phyloP scores from a whole-genome alignment of 169 alveolate genomes.

The Fabrea salina region DNA sequence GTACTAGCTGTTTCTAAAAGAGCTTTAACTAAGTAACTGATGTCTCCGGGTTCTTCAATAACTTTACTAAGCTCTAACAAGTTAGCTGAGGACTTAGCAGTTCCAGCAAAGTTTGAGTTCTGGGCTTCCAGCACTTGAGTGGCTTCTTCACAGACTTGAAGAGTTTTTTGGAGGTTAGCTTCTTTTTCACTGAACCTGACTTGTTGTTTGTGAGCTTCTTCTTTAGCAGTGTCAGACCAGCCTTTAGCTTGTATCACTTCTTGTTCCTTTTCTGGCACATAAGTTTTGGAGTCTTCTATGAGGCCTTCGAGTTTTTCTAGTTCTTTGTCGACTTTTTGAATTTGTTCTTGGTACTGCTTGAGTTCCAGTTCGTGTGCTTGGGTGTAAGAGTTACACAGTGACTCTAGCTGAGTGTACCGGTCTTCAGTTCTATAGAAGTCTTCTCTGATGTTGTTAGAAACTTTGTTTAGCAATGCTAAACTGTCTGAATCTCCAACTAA shows the following conservation, averaged over 20 bases:
- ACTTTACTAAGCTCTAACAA: neutral
- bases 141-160: conserved; percentile 1
- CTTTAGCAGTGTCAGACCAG: conserved; percentile 17
- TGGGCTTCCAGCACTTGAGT: neutral
- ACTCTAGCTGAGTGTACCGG: too few relatives aligned
- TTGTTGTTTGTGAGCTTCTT: neutral
- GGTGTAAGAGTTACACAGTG: too few relatives aligned
- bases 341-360: too few relatives aligned
- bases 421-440: too few relatives aligned
- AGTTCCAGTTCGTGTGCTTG: too few relatives aligned
- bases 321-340: too few relatives aligned
- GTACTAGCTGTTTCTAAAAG: neutral
- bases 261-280: conserved; percentile 21
- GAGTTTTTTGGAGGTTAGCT: neutral
- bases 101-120: neutral
- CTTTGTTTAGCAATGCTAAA: too few relatives aligned
- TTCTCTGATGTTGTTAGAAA: too few relatives aligned
- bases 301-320: too few relatives aligned
- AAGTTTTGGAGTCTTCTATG: neutral
- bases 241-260: neutral
- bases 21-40: neutral
- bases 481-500: too few relatives aligned
- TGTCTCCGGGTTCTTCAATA: neutral
- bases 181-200: neutral
- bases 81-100: neutral